phyloP scores from a whole-genome alignment of 768 basidiomycete genomes.

The Wakefieldia striispora region DNA sequence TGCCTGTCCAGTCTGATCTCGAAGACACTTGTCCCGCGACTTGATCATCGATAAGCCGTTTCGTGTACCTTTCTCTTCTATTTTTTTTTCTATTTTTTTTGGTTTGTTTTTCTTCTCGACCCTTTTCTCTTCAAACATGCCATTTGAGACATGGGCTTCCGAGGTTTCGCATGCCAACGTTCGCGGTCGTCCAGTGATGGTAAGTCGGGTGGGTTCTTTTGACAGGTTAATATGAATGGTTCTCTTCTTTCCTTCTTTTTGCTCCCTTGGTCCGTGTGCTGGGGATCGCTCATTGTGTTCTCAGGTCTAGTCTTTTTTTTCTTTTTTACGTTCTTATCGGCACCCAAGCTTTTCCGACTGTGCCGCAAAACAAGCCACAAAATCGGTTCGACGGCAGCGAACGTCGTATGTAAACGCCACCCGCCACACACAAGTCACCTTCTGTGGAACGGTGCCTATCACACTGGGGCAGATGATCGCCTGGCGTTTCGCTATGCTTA shows the following conservation, averaged over 20 bases:
- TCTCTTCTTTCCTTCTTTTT: not conserved
- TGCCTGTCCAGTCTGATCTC: conserved; percentile 26
- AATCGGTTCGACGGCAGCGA: too few species aligned
- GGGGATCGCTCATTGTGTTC: not conserved
- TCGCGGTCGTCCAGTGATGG: not conserved
- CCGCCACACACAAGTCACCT: not conserved
- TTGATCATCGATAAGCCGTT: conserved; percentile 18
- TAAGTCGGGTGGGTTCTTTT: not conserved
- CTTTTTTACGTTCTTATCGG: not conserved
- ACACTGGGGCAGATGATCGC: not conserved
- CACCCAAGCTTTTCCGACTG: not conserved
- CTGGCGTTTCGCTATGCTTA: not conserved
- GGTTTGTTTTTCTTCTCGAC: not conserved
- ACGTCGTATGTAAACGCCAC: not conserved
- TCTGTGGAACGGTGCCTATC: conserved; percentile 5
- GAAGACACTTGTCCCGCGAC: conserved; percentile 4
- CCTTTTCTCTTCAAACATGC: too few species aligned
- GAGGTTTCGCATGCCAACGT: not conserved
- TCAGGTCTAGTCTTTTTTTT: not conserved
- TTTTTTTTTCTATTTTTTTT: not conserved
- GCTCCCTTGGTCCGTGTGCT: conserved; percentile 1
- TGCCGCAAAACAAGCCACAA: not conserved
- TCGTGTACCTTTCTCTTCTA: not conserved
- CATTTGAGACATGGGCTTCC: too few species aligned
- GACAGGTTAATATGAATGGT: not conserved